phyloP scores from a whole-genome alignment of 768 basidiomycete genomes.

The Crassisporium funariophilum region DNA sequence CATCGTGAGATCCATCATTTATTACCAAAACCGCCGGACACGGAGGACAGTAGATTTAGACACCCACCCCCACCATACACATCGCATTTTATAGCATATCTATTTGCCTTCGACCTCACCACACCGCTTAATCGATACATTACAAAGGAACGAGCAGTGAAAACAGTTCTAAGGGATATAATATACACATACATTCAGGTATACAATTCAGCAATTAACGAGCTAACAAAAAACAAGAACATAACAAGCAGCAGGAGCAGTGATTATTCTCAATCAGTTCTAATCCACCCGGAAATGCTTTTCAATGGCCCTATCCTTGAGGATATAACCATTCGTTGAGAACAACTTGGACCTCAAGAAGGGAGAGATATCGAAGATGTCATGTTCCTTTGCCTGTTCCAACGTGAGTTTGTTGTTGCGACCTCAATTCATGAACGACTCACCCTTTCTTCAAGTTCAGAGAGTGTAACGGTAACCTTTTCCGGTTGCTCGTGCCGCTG shows the following conservation, averaged over 20 bases:
- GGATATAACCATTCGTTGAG: constrained; percentile 83
- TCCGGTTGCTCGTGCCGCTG: constrained; percentile 80
- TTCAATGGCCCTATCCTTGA: constrained; percentile 67
- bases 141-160: neutral
- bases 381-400: constrained; percentile 88
- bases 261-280: constrained; percentile 11
- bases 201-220: constrained; percentile 13
- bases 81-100: constrained; percentile 17
- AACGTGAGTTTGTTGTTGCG: constrained; percentile 1
- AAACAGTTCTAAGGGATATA: too few relatives aligned
- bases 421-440: constrained; percentile 28
- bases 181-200: neutral
- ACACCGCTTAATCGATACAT: constrained; percentile 11
- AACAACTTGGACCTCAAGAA: constrained; percentile 90
- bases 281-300: constrained; percentile 64
- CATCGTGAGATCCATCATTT: constrained; percentile 8
- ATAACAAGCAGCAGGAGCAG: constrained; percentile 18
- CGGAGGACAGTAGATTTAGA: constrained; percentile 14
- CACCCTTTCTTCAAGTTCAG: constrained; percentile 88
- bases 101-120: constrained; percentile 14
- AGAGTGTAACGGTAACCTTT: constrained; percentile 69
- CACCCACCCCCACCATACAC: constrained; percentile 8
- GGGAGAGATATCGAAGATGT: constrained; percentile 87
- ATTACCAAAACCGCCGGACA: constrained; percentile 10
- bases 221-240: constrained; percentile 21